Conservation (phyloP, 2,329 filamentous ascomycete genomes). For the Epichloe aotearoae region DNA sequence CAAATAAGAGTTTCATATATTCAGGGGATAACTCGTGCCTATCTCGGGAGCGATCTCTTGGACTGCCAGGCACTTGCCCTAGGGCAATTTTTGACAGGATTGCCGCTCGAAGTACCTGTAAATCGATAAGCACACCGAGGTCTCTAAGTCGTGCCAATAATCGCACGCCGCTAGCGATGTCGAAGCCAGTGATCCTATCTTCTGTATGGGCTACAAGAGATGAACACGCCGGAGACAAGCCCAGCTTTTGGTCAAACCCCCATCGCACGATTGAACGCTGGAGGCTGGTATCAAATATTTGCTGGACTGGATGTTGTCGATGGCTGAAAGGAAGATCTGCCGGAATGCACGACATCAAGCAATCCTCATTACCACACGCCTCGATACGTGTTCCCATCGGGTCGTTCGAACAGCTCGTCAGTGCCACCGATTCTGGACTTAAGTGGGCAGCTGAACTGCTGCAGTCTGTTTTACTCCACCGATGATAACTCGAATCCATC, state of each 20-base stretch:
- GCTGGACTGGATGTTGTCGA: constrained; percentile 31
- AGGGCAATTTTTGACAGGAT: constrained; percentile 18
- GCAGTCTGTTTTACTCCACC: background rate
- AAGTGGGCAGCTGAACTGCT: no score
- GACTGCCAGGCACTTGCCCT: constrained; percentile 15
- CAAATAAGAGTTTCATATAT: constrained; percentile 19
- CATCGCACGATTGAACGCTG: constrained; percentile 30
- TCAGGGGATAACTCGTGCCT: constrained; percentile 16
- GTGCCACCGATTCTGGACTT: background rate
- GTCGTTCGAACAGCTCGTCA: background rate
- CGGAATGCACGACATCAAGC: constrained; percentile 15
- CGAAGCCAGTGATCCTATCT: constrained; percentile 13
- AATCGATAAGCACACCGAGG: constrained; percentile 22
- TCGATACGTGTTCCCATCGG: background rate
- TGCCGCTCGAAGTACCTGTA: constrained; percentile 16
- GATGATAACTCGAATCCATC: background rate
- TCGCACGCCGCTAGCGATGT: constrained; percentile 24
- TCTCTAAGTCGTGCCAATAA: constrained; percentile 22
- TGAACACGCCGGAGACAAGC: constrained; percentile 9
- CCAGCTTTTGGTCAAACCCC: constrained; percentile 28
- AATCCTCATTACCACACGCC: background rate
- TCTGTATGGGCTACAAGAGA: constrained; percentile 7
- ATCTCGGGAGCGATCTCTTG: constrained; percentile 17
- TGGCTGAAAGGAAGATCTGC: constrained; percentile 28
- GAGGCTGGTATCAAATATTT: constrained; percentile 29